Percentiles rank a stretch among this genome's conserved stretches.
Evolutionary conservation across 2,329 filamentous ascomycete genomes (phyloP).

Genomic region (Dactylellina leptospora): DNA sequence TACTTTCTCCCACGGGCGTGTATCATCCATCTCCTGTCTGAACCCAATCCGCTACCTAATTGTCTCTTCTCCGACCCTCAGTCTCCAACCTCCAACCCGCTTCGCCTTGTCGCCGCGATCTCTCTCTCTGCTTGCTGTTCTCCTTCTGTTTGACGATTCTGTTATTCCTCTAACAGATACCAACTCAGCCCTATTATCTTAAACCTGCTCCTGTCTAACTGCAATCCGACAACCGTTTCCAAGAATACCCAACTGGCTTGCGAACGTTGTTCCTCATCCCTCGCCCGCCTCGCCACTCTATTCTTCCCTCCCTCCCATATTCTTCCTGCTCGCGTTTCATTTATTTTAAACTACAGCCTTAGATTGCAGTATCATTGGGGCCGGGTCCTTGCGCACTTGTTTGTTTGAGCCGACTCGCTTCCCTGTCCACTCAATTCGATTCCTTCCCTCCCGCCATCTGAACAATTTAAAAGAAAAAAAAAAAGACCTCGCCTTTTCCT

Average conservation of each 20-base stretch:
- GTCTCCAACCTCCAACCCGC: background rate
- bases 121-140: background rate
- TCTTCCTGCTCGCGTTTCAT: conserved; percentile 6
- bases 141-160: background rate
- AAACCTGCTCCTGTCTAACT: background rate
- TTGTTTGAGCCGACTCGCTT: conserved; percentile 53
- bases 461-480: conserved; percentile 10
- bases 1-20: conserved; percentile 22
- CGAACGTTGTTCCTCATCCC: background rate
- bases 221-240: conserved; percentile 11
- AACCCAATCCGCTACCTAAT: background rate
- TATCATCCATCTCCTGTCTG: background rate
- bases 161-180: conserved; percentile 13
- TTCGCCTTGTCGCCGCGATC: background rate
- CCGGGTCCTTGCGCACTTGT: conserved; percentile 50
- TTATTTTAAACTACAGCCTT: background rate
- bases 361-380: conserved; percentile 6
- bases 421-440: conserved; percentile 54
- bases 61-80: no score
- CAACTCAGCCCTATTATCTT: conserved; percentile 36
- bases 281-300: background rate
- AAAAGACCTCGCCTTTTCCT: conserved; percentile 53
- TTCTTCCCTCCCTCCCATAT: background rate
- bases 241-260: conserved; percentile 9
- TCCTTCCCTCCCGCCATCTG: conserved; percentile 36